phyloP scores from a whole-genome alignment of 2,329 filamentous ascomycete species.

The Fusarium camptoceras region DNA sequence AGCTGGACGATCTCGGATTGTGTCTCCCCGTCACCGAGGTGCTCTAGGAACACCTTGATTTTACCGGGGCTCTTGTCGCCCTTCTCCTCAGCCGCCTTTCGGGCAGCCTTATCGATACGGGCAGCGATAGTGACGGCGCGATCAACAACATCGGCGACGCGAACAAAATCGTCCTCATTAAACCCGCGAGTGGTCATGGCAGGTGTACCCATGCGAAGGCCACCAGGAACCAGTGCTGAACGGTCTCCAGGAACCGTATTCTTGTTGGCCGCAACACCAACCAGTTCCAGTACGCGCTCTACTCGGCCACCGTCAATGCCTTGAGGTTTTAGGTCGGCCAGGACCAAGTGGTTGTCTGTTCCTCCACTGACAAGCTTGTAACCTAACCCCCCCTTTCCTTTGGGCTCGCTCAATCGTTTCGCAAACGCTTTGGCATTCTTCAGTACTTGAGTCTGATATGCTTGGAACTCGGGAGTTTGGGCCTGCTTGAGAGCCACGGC shows the following conservation, averaged over 20 bases:
- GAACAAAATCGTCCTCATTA: slow-evolving; percentile 85
- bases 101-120: slow-evolving; percentile 78
- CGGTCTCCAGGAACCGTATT: slow-evolving; percentile 97
- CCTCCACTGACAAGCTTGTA: slow-evolving; percentile 94
- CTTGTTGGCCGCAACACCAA: slow-evolving; percentile 98
- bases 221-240: slow-evolving; percentile 91
- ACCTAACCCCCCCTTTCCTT: slow-evolving; percentile 80
- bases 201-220: slow-evolving; percentile 92
- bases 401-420: slow-evolving; percentile 70
- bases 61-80: slow-evolving; percentile 74
- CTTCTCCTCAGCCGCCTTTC: slow-evolving; percentile 74
- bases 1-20: slow-evolving; percentile 79
- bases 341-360: slow-evolving; percentile 96
- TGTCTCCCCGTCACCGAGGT: slow-evolving; percentile 74
- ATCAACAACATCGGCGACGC: slow-evolving; percentile 87
- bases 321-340: slow-evolving; percentile 91
- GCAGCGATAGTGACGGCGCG: slow-evolving; percentile 83
- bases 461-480: slow-evolving; percentile 87
- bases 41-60: slow-evolving; percentile 75
- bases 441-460: slow-evolving; percentile 91
- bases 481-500: slow-evolving; percentile 96
- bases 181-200: slow-evolving; percentile 99
- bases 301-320: slow-evolving; percentile 89
- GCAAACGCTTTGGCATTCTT: slow-evolving; percentile 92
- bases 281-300: slow-evolving; percentile 89